phyloP scores from a whole-genome alignment of 1,284 basidiomycete genomes.

The Ganoderma boninense region DNA sequence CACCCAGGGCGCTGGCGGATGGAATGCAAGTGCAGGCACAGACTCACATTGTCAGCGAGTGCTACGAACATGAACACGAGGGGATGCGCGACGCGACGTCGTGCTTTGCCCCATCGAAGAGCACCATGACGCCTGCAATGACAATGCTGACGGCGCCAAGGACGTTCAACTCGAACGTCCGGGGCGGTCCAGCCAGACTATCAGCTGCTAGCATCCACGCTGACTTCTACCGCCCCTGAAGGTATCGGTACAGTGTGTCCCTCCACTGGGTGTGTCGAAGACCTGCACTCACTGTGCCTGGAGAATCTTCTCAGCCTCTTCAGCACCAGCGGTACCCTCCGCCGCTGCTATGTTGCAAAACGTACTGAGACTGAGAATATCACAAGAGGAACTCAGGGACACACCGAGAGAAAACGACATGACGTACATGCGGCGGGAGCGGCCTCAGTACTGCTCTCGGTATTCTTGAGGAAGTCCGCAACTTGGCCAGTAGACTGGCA shows the following conservation, averaged over 20 bases:
- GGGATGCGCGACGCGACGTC: too few relatives aligned
- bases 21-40: too few relatives aligned
- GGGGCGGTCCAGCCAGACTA: not conserved
- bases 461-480: not conserved
- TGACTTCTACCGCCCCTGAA: not conserved
- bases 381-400: too few relatives aligned
- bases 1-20: too few relatives aligned
- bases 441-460: not conserved
- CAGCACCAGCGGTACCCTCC: not conserved
- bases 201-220: too few relatives aligned
- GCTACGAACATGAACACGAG: too few relatives aligned
- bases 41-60: too few relatives aligned
- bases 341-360: not conserved
- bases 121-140: too few relatives aligned
- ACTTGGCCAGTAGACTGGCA: too few relatives aligned
- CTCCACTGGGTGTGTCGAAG: not conserved
- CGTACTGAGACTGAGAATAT: too few relatives aligned
- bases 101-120: too few relatives aligned
- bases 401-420: not conserved
- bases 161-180: not conserved
- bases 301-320: not conserved
- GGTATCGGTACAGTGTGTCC: not conserved
- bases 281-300: not conserved
- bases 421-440: not conserved
- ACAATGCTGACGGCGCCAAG: too few relatives aligned